Base-by-base conservation (phyloP, 306 rosid genomes). In the Gillenia trifoliata region DNA sequence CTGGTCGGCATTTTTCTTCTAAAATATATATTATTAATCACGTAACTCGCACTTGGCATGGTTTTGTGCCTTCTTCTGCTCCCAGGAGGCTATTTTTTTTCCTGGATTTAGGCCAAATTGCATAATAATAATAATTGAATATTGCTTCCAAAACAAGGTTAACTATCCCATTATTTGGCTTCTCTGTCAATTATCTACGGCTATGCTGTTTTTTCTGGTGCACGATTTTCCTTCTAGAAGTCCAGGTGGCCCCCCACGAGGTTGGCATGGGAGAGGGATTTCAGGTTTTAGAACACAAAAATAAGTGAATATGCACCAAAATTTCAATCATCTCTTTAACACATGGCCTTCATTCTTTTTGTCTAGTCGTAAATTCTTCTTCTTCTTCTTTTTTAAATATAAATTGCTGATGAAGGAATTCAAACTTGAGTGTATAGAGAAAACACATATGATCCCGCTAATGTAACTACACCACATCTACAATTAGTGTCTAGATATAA, bases 191-290 rank as follows among this genome's bases (percentile, higher is more conserved):
- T 11, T 33, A 36, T n/a, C 17, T 19, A 38, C n/a, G 57, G n/a
- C 38, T 20, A 40, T 13, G 33, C 25, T 16, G 36, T 20, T 9
- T 12, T 56, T 2, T 63, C 17, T 49, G 50, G 45, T 49, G 50
- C 13, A 30, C 22, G 17, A 76, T 78, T 59, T 75, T 80, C 29
- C 40, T 85, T 87, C 91, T 76, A 80, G 89, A 85, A 66, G 79
- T 81, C 41, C 26, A 3, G 13, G 34, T 4, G 10, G 65, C 30
- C 34, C 23, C n/a, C 81, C 77, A 62, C 49, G 43, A 78, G 38
- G 10, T 4, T 54, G 69, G 66, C 80, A 70, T 59, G 33, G 17
- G 3, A 2, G 16, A 54, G 2, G 20, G 77, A 43, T 79, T 75
- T 71, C 33, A 83, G 78, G 13, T 26, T 59, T 20, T 59, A 26